Conservation (phyloP, 768 basidiomycete genomes). For the Agaricus subrufescens region DNA sequence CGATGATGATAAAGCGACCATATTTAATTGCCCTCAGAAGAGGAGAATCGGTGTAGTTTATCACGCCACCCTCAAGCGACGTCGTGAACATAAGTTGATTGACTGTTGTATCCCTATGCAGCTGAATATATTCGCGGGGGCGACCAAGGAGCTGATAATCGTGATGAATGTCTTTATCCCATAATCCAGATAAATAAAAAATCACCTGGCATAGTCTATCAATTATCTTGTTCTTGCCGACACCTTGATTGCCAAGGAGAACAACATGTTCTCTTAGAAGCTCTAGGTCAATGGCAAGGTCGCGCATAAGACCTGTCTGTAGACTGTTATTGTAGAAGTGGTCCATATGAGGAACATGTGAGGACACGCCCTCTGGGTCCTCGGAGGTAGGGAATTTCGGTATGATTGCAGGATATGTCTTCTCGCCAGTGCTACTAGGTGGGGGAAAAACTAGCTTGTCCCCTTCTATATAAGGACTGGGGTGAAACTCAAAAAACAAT, state of each 20-base stretch:
- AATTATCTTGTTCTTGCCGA: slow-evolving; percentile 69
- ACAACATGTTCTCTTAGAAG: slow-evolving; percentile 60
- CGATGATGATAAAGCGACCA: slow-evolving; percentile 64
- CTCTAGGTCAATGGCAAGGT: slow-evolving; percentile 59
- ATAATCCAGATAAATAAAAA: background rate
- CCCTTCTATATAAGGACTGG: slow-evolving; percentile 35
- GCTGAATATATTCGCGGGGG: slow-evolving; percentile 65
- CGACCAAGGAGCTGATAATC: slow-evolving; percentile 46
- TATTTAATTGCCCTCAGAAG: slow-evolving; percentile 57
- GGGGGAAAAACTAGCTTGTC: slow-evolving; percentile 42
- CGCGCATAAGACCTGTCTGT: slow-evolving; percentile 63
- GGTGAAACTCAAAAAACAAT: slow-evolving; percentile 38
- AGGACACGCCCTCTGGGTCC: slow-evolving; percentile 51
- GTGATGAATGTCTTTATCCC: background rate
- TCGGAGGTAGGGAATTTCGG: slow-evolving; percentile 43
- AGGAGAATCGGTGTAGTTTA: slow-evolving; percentile 62
- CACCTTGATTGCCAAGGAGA: slow-evolving; percentile 67
- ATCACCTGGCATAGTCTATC: slow-evolving; percentile 39
- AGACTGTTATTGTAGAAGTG: slow-evolving; percentile 68
- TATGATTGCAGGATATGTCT: slow-evolving; percentile 30
- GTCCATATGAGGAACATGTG: slow-evolving; percentile 64
- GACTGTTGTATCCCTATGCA: slow-evolving; percentile 67
- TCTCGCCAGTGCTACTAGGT: slow-evolving; percentile 28
- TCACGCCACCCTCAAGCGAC: slow-evolving; percentile 48
- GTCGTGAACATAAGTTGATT: slow-evolving; percentile 70